Base-by-base conservation (phyloP, 768 basidiomycete species). In the Lyophyllum decastes region DNA sequence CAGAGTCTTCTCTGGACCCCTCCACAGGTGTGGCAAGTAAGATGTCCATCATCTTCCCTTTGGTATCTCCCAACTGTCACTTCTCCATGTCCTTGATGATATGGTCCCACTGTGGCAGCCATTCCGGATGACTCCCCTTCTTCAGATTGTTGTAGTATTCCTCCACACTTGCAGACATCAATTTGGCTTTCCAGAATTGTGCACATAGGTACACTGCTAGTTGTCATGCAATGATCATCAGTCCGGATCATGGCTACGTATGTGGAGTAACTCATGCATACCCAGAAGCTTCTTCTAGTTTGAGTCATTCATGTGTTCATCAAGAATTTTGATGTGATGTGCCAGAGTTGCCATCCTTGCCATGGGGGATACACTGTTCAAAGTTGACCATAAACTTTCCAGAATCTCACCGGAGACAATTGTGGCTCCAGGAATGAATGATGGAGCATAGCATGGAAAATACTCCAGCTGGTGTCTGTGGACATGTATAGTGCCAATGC, bases 271-370 rank as follows among this genome's bases (percentile, higher is more conserved):
- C 30, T 30, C 30, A 30, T 10, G 4, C 30, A 30, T 30, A 5
- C 44, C 30, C 4, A 65, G 34, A 41, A 62, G 34, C 49, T 72
- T 72, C 49, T 66, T 68, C 10, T 55, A 64, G 58, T 72, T 70
- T 7, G 55, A 60, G 44, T 69, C 65, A 17, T 48, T 52, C 49
- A 64, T 65, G 34, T 68, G 66, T 52, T 66, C 64, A 50, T 70
- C 66, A 5, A 68, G 43, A 2, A 62, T 54, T 46, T 71, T 64
- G 6, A 54, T 34, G 16, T 59, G 47, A 44, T 60, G 38, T 0
- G 62, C 57, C 10, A 59, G 34, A 1, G 64, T 61, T 35, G 55
- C 57, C 2, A 51, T 61, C 21, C 51, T 25, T 2, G 61, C 54
- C 5, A 50, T 45, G 0, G 41, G 22, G 0, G 60, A 57, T 2